Conservation (phyloP, 768 basidiomycete genomes). For the Brasilioporus rufonigricans region DNA sequence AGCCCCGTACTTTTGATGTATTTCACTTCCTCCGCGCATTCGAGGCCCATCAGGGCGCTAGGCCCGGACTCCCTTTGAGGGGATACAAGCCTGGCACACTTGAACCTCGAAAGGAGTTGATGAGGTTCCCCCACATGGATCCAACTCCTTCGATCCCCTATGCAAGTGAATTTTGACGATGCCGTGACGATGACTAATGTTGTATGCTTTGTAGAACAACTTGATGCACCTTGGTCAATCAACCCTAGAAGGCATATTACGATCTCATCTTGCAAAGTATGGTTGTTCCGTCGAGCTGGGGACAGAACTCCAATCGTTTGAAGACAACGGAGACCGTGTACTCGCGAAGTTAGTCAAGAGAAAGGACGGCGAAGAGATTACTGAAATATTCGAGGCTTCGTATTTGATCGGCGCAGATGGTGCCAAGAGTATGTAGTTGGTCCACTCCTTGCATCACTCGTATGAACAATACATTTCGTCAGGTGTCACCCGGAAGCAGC, state of each 20-base stretch:
- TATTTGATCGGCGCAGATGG: conserved; percentile 45
- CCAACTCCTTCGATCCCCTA: conserved; percentile 28
- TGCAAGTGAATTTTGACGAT: conserved; percentile 10
- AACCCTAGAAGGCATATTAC: conserved; percentile 27
- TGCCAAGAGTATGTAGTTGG: conserved; percentile 26
- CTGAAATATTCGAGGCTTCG: conserved; percentile 29
- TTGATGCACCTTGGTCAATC: conserved; percentile 24
- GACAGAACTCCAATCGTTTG: conserved; percentile 44
- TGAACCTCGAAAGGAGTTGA: conserved; percentile 13
- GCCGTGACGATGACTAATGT: not conserved
- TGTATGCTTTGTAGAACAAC: conserved; percentile 7
- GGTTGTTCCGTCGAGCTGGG: conserved; percentile 40
- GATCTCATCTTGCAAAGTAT: conserved; percentile 19
- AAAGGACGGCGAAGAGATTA: conserved; percentile 18
- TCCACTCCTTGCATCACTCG: not conserved
- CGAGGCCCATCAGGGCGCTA: conserved; percentile 36
- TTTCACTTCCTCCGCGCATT: conserved; percentile 40
- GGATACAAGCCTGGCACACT: conserved; percentile 32
- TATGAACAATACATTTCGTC: not conserved
- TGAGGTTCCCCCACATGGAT: conserved; percentile 5
- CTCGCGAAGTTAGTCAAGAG: conserved; percentile 34
- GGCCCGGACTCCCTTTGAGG: conserved; percentile 25
- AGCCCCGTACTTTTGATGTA: conserved; percentile 42
- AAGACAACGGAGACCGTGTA: conserved; percentile 37
- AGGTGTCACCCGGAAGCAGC: conserved; percentile 38